Evolutionary conservation across 805 yeast species (phyloP).

Genomic region (Zygosaccharomyces bisporus): DNA sequence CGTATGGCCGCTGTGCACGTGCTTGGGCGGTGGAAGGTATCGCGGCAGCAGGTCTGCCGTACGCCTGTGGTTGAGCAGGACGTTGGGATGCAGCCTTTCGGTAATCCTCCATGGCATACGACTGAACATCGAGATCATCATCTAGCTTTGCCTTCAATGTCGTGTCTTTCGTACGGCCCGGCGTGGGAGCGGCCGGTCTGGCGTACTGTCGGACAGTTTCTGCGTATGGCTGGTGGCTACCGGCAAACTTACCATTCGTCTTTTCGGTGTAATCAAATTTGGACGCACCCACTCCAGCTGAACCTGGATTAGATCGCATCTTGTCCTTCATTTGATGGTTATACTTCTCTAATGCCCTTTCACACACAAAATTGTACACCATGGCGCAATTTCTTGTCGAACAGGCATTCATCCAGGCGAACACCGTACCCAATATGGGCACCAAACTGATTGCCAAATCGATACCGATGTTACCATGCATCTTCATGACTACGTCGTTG

Average conservation of each 20-base stretch:
- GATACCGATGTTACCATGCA: constrained; percentile 70
- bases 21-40: constrained; percentile 4
- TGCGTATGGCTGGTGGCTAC: constrained; percentile 2
- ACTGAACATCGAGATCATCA: background rate
- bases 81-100: background rate
- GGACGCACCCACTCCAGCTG: constrained; percentile 3
- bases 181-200: constrained; percentile 2
- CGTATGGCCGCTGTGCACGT: constrained; percentile 17
- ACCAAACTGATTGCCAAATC: constrained; percentile 74
- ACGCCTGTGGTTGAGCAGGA: background rate
- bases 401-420: constrained; percentile 79
- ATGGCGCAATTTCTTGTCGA: constrained; percentile 87
- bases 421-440: constrained; percentile 73
- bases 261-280: background rate
- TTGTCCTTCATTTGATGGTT: constrained; percentile 8
- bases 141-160: background rate
- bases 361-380: constrained; percentile 46
- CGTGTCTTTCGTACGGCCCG: background rate
- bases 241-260: background rate
- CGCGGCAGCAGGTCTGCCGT: constrained; percentile 1
- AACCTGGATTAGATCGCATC: constrained; percentile 1
- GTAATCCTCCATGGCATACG: background rate
- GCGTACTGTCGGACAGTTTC: constrained; percentile 3
- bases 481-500: constrained; percentile 52
- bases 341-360: constrained; percentile 23